These are phyloP conservation scores for Arabidopsis thaliana DNA, from an alignment of 345 rosid genomes.

Conservation along the genomic window TAIR10.1 NC_003074.8:4952501-4953000, in stretches of 20 bases:
- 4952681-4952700: not conserved
- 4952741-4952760: constrained; percentile 70
- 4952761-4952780: constrained; percentile 91
- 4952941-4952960: constrained; percentile 34
- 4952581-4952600: constrained; percentile 83
- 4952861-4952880: constrained; percentile 57
- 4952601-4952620: constrained; percentile 89
- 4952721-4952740: constrained; percentile 93
- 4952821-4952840: constrained; percentile 94
- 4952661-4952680: constrained; percentile 70
- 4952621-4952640: constrained; percentile 60
- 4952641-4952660: constrained; percentile 64
- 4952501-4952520: constrained; percentile 69
- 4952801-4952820: constrained; percentile 90
- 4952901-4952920: constrained; percentile 25
- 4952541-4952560: constrained; percentile 74
- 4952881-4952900: constrained; percentile 3
- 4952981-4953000: constrained; percentile 39
- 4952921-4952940: constrained; percentile 40
- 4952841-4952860: constrained; percentile 81
- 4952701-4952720: constrained; percentile 59
- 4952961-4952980: not conserved
- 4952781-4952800: constrained; percentile 93
- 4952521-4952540: constrained; percentile 63
- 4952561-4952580: constrained; percentile 87